A percentile compares a stretch with the other conserved stretches of the same genome.
phyloP scores from a whole-genome alignment of 1,284 basidiomycete genomes.

The Afroboletus lepidellus region DNA sequence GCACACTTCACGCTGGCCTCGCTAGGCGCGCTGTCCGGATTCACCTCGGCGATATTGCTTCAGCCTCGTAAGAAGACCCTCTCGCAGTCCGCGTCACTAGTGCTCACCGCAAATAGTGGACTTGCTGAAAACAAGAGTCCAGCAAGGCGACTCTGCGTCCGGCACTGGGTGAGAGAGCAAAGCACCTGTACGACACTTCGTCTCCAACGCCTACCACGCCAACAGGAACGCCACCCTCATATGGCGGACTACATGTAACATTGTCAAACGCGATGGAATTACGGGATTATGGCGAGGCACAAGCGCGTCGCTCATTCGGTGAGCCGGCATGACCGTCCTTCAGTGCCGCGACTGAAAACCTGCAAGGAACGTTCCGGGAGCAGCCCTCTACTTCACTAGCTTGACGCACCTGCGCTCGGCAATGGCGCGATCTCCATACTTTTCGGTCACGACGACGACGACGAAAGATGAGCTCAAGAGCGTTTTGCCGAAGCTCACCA shows the following conservation, averaged over 20 bases:
- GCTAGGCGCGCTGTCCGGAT: conserved; percentile 70
- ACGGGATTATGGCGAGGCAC: conserved; percentile 87
- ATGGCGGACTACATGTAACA: conserved; percentile 52
- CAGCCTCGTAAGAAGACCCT: conserved; percentile 64
- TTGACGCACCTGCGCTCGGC: conserved; percentile 74
- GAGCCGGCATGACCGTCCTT: neutral
- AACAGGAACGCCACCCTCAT: conserved; percentile 43
- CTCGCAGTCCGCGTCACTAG: neutral
- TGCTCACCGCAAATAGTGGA: conserved; percentile 60
- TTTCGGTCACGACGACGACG: conserved; percentile 40
- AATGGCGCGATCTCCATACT: conserved; percentile 68
- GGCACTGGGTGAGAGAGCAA: conserved; percentile 36
- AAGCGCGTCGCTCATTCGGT: conserved; percentile 76
- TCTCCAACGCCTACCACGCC: neutral
- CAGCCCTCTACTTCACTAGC: conserved; percentile 89
- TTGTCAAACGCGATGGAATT: conserved; percentile 62
- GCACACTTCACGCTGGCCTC: neutral
- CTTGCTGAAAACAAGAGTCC: conserved; percentile 83
- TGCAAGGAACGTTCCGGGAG: conserved; percentile 86
- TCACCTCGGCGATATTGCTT: conserved; percentile 70
- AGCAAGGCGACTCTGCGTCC: conserved; percentile 62
- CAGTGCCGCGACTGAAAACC: neutral
- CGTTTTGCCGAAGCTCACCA: conserved; percentile 75
- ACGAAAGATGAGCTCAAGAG: conserved; percentile 40
- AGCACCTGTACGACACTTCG: neutral